Base-by-base conservation (phyloP, 2,329 filamentous ascomycete species). In the Claviceps quebecensis region DNA sequence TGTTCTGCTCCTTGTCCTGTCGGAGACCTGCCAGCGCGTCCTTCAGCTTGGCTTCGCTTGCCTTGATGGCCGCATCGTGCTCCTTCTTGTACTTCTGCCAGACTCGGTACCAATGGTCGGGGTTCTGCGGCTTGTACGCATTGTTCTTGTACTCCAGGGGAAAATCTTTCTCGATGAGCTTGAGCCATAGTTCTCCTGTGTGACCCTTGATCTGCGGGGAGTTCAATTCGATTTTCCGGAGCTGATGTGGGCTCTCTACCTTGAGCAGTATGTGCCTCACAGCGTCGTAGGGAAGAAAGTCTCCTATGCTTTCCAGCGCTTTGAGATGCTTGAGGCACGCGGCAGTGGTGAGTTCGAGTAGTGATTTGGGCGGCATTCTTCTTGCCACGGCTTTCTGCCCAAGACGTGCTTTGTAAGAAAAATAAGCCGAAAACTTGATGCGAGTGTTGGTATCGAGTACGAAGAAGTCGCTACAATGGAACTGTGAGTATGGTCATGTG, bases 101-200 rank as follows among this genome's bases (percentile, higher is more conserved):
- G 14, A 94, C 74, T 51, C 84, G 80, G 63, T 83, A 80, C 89
- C 89, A 96, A 54, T 80, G 81, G 38, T 72, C 72, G 0, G 83
- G 79, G 55, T 87, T 76, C 51, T 75, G 74, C 0, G 86, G 86
- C 23, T 79, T 71, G 57, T 82, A 78, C 26, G 79, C 77, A 61
- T 84, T 80, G 45, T 71, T 69, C 43, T 81, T 72, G 56, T 69
- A 67, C 65, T 81, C 83, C 52, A 78, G 70, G 2, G 81, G 81
- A 55, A 95, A 86, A 60, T 95, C 82, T 47, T 81, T 79, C 49
- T 79, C 77, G 65, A 97, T 93, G 60, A 96, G 78, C 29, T 78
- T 76, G 43, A 80, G 68, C 91, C 91, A 96, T 55, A 91, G 71
- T 58, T 89, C 84, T 19, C 71, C 75, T 40, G 82, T 82, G 52